Percentiles rank a stretch among this genome's conserved stretches.
Evolutionary conservation across 2,329 filamentous ascomycete species (phyloP).

Genomic region (Plectosphaerella plurivora): DNA sequence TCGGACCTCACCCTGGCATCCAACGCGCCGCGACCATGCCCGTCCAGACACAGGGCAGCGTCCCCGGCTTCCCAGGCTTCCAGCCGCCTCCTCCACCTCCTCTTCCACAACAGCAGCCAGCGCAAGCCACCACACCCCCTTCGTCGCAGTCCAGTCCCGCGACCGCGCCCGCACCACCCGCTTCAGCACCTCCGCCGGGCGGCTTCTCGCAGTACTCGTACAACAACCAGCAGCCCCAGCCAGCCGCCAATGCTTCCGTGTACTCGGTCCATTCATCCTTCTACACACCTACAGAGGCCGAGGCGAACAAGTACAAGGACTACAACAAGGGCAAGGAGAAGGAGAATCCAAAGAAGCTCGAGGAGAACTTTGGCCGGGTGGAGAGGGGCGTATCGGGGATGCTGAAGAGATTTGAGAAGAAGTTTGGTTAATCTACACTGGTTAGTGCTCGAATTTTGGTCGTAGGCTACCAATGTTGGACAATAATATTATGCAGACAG

Average conservation of each 20-base stretch:
- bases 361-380: slow-evolving; percentile 60
- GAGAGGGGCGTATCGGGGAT: slow-evolving; percentile 69
- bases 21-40: slow-evolving; percentile 48
- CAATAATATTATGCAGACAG: too few species aligned
- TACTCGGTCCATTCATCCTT: slow-evolving; percentile 64
- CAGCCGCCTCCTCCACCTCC: slow-evolving; percentile 28
- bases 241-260: slow-evolving; percentile 25
- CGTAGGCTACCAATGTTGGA: too few species aligned
- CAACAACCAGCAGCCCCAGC: slow-evolving; percentile 20
- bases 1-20: slow-evolving; percentile 27
- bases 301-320: slow-evolving; percentile 39
- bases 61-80: slow-evolving; percentile 39
- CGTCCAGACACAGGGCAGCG: slow-evolving; percentile 38
- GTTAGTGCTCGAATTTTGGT: too few species aligned
- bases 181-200: slow-evolving; percentile 33
- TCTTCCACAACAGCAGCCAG: slow-evolving; percentile 16
- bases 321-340: slow-evolving; percentile 40
- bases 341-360: slow-evolving; percentile 48
- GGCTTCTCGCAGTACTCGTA: slow-evolving; percentile 55
- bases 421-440: slow-evolving; percentile 43
- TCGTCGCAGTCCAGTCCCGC: neutral
- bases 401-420: slow-evolving; percentile 77
- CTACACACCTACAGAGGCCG: slow-evolving; percentile 64
- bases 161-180: slow-evolving; percentile 20
- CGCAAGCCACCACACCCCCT: slow-evolving; percentile 6